Base-by-base conservation (phyloP, 108 stramenopile genomes). In the Pseudonitzschia multistriata region DNA sequence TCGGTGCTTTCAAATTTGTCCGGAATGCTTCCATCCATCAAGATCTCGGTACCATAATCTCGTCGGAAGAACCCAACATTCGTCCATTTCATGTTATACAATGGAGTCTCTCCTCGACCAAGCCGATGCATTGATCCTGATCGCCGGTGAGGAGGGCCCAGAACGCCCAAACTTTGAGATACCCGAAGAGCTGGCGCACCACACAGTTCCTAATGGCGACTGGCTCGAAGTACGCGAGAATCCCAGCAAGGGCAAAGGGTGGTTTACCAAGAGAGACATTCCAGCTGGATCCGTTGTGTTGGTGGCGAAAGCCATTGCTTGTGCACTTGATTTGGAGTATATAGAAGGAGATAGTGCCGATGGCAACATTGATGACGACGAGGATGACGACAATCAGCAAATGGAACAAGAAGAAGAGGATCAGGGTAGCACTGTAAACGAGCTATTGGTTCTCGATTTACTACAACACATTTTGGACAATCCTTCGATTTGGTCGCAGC, bases 261-360 rank as follows among this genome's bases (percentile, higher is more conserved):
- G 77, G 53, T 81, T 79, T 67, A 81, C 90, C 40, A 79, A 72
- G 11, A 45, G 45, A 33, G 56, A 74, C 36, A 62, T 91, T 24
- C 37, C 75, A 3, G 79, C 77, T 11, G 90, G 90, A 3, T 77
- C 82, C 1, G 21, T 74, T 3, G 42, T 91, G 24, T 31, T 88
- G 24, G 67, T 81, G 7, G 76, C 71, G 30, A 91, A 88, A 50
- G 87, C 90, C 1, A 37, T 91, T 13, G 77, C 76, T 0, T 77
- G 84, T 77, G 85, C 87, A 8, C 72, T 90, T 68, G 77, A 82
- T 33, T 82, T 68, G 69, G 81, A 89, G 59, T 83, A 79, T 21
- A 75, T 72, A 25, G 68, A 31, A n/a, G 74, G 76, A 11, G 64
- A 63, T 33, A 78, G 79, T 34, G 70, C 55, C 52, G 75, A 71